Evolutionary conservation across 257 asterid genomes (phyloP), one percentile per base, ranked within the genome.

Genomic region (Solanum paucissectum): DNA sequence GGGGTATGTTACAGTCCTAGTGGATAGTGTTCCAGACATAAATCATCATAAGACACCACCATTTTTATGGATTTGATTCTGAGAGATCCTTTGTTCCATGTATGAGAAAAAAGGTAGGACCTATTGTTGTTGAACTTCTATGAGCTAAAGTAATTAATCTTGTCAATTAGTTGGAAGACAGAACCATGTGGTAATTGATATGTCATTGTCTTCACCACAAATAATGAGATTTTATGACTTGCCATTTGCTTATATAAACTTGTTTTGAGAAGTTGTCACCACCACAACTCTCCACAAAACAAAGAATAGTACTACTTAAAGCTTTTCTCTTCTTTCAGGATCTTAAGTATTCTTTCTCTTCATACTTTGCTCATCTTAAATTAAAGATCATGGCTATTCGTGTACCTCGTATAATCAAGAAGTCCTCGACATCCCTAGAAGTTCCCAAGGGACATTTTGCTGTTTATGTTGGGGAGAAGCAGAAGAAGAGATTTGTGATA

Each of bases 401-500:
- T 14, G 64, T 44, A 25, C 84, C 84, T 79, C n/a, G 40, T 44
- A 81, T 81, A 27, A 46, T 81, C 68, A 81, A 81, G 68, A 81
- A 46, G 85, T 81, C 68, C 0, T 81, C 27, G 3, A 81, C 85
- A 46, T 76, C 60, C 12, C 20, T 12, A 32, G 55, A 88, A 46
- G 95, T 92, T 71, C 94, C 96, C 0, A 94, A 93, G 86, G 93
- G 94, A 18, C 93, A 94, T 66, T 46, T 93, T 90, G 94, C 92
- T 18, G 92, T 93, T 60, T 94, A 93, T 69, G 91, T 93, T 5
- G 92, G 94, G 12, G 92, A 92, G 77, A 91, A 89, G 33, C 82
- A 89, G n/a, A 93, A 88, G 79, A 91, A 88, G 29, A 91, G 94
- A 32, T 92, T 86, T 25, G 89, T 93, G 2, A 88, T 94, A 58